Evolutionary conservation across 1,139 yeast species (phyloP).

Genomic region (Candida glucosophila): DNA sequence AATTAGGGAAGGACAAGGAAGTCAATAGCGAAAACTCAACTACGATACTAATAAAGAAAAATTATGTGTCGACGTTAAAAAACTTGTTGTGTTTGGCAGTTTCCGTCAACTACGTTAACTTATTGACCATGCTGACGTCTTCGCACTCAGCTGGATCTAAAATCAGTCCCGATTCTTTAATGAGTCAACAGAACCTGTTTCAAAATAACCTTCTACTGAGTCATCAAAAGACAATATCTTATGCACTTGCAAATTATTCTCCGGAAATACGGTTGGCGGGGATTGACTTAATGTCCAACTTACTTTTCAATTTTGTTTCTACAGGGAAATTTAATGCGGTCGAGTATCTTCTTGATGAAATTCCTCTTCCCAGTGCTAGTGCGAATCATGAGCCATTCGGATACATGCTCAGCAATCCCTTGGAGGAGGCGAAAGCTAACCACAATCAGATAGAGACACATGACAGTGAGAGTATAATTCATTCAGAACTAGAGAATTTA

Average conservation of each 20-base stretch:
- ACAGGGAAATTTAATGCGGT: slow-evolving; percentile 31
- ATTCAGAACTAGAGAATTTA: slow-evolving; percentile 12
- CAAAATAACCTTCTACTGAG: slow-evolving; percentile 22
- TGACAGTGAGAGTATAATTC: slow-evolving; percentile 21
- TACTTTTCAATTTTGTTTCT: slow-evolving; percentile 29
- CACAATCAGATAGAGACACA: slow-evolving; percentile 14
- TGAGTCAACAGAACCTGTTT: slow-evolving; percentile 33
- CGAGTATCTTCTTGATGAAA: slow-evolving; percentile 22
- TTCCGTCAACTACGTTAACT: slow-evolving; percentile 29
- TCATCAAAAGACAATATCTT: slow-evolving; percentile 22
- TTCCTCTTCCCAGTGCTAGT: neutral
- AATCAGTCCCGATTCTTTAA: slow-evolving; percentile 35
- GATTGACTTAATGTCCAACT: slow-evolving; percentile 27
- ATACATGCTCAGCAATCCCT: neutral
- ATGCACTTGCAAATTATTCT: slow-evolving; percentile 23
- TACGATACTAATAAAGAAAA: slow-evolving; percentile 21
- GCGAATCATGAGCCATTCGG: too few species aligned
- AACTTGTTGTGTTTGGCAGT: slow-evolving; percentile 25
- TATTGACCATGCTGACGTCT: slow-evolving; percentile 29
- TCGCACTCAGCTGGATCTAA: slow-evolving; percentile 29
- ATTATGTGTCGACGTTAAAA: slow-evolving; percentile 25
- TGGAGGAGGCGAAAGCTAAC: slow-evolving; percentile 14
- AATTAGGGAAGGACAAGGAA: slow-evolving; percentile 9
- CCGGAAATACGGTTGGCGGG: slow-evolving; percentile 32
- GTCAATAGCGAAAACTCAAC: slow-evolving; percentile 11